Evolutionary conservation across 2,329 filamentous ascomycete species (phyloP).

Genomic region (Dryadomyces quercivorus): DNA sequence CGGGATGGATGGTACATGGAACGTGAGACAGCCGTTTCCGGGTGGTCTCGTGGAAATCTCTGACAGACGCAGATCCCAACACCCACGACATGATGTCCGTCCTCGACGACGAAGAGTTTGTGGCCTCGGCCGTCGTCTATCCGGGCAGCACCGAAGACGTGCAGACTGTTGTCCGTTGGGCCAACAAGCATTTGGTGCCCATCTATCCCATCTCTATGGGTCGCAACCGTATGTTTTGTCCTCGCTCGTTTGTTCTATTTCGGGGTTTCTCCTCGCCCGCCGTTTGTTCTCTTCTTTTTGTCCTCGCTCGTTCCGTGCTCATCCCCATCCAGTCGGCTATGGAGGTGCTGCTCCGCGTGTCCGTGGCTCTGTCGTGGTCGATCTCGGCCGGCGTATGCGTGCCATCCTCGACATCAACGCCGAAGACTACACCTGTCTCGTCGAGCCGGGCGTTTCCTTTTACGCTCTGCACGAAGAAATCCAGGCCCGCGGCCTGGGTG

Average conservation of each 20-base stretch:
- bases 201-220: conserved; percentile 26
- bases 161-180: conserved; percentile 20
- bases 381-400: conserved; percentile 29
- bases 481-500: conserved; percentile 18
- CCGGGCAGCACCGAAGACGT: conserved; percentile 20
- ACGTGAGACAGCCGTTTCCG: conserved; percentile 11
- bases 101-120: conserved; percentile 30
- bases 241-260: too few relatives aligned
- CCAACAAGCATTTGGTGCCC: conserved; percentile 22
- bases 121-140: conserved; percentile 29
- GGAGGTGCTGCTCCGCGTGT: conserved; percentile 30
- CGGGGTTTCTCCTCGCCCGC: too few relatives aligned
- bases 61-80: conserved; percentile 19
- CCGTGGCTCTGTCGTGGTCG: conserved; percentile 27
- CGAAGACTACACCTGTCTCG: conserved; percentile 25
- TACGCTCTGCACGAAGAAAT: conserved; percentile 25
- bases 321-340: conserved; percentile 21
- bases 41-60: neutral
- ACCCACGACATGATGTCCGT: conserved; percentile 30
- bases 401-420: conserved; percentile 25
- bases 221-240: conserved; percentile 17
- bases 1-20: conserved; percentile 27
- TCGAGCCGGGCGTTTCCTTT: conserved; percentile 31
- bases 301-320: neutral
- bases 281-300: too few relatives aligned